These are phyloP conservation scores for Clonostachys chloroleuca DNA, from an alignment of 2,329 filamentous ascomycete species.

Conservation along the genomic window DNA sequence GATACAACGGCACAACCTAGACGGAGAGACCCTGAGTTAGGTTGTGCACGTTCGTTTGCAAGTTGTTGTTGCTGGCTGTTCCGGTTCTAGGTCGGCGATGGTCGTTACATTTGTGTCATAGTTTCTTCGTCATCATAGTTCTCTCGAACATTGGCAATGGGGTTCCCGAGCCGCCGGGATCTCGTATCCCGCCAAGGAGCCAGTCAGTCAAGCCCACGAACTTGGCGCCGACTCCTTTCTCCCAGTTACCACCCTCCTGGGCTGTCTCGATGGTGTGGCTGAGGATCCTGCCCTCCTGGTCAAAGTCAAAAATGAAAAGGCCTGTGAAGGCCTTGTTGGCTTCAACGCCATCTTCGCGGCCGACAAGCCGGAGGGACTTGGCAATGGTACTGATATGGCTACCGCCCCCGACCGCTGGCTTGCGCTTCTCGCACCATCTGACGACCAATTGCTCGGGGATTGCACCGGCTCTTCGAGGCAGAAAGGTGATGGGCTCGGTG, in stretches of 20 bases:
- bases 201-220: slow-evolving; percentile 93
- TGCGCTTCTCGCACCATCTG: slow-evolving; percentile 64
- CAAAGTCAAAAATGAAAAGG: slow-evolving; percentile 94
- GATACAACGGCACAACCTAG: no score
- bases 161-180: slow-evolving; percentile 21
- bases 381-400: slow-evolving; percentile 22
- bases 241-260: slow-evolving; percentile 78
- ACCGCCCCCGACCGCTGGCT: slow-evolving; percentile 14
- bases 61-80: no score
- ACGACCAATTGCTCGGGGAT: slow-evolving; percentile 80
- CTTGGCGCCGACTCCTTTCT: slow-evolving; percentile 72
- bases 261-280: slow-evolving; percentile 94
- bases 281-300: slow-evolving; percentile 75
- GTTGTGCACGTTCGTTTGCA: no score
- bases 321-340: slow-evolving; percentile 79
- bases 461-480: slow-evolving; percentile 46
- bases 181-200: slow-evolving; percentile 72
- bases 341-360: slow-evolving; percentile 23
- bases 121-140: slow-evolving; percentile 3
- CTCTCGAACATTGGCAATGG: slow-evolving; percentile 25
- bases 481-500: slow-evolving; percentile 45
- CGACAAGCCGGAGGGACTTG: slow-evolving; percentile 29
- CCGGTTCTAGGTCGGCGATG: no score
- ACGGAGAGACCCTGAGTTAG: no score
- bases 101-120: no score